phyloP scores from a whole-genome alignment of 306 rosid genomes.

The Senna tora region DNA sequence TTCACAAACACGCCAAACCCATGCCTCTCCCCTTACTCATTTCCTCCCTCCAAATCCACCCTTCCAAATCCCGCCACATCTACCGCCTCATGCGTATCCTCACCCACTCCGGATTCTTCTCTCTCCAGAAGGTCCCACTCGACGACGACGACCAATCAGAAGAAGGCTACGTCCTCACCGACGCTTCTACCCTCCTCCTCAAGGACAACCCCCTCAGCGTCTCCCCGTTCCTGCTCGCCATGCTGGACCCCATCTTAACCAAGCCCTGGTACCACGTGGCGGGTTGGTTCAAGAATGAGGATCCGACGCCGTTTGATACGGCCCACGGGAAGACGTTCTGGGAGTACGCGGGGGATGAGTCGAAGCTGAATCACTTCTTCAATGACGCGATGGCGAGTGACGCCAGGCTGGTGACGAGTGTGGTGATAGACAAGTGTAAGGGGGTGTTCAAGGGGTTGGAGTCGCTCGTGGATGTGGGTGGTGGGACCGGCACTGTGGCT shows the following conservation, averaged over 20 bases:
- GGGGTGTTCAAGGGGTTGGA: conserved; percentile 48
- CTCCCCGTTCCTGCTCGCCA: conserved; percentile 20
- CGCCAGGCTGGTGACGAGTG: conserved; percentile 42
- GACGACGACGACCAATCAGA: background rate
- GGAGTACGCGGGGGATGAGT: conserved; percentile 40
- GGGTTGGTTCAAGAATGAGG: conserved; percentile 50
- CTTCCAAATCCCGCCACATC: conserved; percentile 34
- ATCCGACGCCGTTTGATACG: conserved; percentile 44
- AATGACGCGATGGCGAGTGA: conserved; percentile 63
- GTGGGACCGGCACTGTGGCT: conserved; percentile 59
- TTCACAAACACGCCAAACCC: conserved; percentile 53
- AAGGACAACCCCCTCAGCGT: conserved; percentile 36
- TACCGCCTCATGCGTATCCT: conserved; percentile 51
- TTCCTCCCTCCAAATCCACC: conserved; percentile 36
- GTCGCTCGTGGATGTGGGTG: conserved; percentile 61
- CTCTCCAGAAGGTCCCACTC: background rate
- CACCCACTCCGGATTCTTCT: conserved; percentile 46
- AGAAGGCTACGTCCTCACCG: conserved; percentile 41
- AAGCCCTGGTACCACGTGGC: conserved; percentile 38
- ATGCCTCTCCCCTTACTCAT: conserved; percentile 53
- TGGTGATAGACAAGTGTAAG: conserved; percentile 46
- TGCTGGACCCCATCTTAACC: conserved; percentile 26
- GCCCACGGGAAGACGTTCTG: conserved; percentile 47
- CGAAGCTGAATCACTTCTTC: conserved; percentile 26
- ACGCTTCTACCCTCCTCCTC: conserved; percentile 38